Evolutionary conservation across 371 early-diverging fungal species (phyloP).

Genomic region (Apophysomyces variabilis): DNA sequence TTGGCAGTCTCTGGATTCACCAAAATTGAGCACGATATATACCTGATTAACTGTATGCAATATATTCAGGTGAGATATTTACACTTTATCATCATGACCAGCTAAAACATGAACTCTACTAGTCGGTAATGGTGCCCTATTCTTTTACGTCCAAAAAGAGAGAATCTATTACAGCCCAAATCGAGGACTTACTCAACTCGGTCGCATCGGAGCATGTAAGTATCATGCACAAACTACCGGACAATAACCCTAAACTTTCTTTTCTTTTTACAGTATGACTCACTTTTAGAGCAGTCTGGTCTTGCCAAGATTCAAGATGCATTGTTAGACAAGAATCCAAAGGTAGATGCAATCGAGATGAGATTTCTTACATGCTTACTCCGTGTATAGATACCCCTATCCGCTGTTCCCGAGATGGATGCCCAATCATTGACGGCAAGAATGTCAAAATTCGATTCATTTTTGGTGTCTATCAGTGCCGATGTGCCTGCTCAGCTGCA

Average conservation of each 20-base stretch:
- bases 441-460: constrained; percentile 70
- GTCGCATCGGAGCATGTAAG: constrained; percentile 52
- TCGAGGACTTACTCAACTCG: constrained; percentile 32
- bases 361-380: not conserved
- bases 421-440: constrained; percentile 52
- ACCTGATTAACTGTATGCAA: constrained; percentile 75
- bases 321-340: constrained; percentile 34
- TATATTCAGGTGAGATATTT: constrained; percentile 62
- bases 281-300: constrained; percentile 51
- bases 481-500: constrained; percentile 59
- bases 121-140: constrained; percentile 39
- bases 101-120: not conserved
- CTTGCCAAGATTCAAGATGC: constrained; percentile 41
- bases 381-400: constrained; percentile 58
- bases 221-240: not conserved
- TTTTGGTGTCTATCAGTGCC: constrained; percentile 54
- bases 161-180: constrained; percentile 29
- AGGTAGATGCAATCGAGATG: constrained; percentile 27
- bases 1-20: constrained; percentile 58
- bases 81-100: not conserved
- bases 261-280: constrained; percentile 29
- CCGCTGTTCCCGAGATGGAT: constrained; percentile 62
- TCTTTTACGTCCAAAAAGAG: constrained; percentile 41
- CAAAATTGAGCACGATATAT: constrained; percentile 70
- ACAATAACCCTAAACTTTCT: not conserved